Base-by-base conservation (phyloP, 2,329 filamentous ascomycete species). In the Diaporthe humulicola region DNA sequence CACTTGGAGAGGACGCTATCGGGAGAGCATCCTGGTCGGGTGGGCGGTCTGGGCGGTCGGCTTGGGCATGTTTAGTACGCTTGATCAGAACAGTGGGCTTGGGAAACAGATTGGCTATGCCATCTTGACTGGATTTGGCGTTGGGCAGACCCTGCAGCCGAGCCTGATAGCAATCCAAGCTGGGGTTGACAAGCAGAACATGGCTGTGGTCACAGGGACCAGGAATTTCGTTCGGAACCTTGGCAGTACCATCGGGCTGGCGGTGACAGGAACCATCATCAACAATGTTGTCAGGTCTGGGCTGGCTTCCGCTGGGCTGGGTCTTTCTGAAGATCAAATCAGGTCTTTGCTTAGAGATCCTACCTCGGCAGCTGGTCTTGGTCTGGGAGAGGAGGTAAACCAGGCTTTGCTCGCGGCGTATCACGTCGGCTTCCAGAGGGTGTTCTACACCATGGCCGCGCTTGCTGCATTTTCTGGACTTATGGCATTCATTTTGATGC, bases 101-200 rank as follows among this genome's bases (percentile, higher is more conserved):
- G 64, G 52, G 7, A 38, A 54, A 28, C 71, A 76, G 10, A 67
- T 77, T n/a, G 76, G 74, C 33, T 76, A 73, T 22, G 74, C 75
- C 36, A 50, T 74, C 8, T 66, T 77, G 14, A 74, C 61, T 36
- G 76, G 76, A 1, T 25, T 76, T 3, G 76, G 74, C 14, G 72
- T 70, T 0, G 76, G 76, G 0, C 70, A 76, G 33, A 77, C 76
- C 0, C 71, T 77, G 3, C 74, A 76, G 50, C 76, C 76, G 1
- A 75, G 76, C 48, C 40, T 77, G 30, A 70, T 77, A 22, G 76
- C 76, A 0, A 71, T 77, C 12, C 76, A 77, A 33, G 76, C 76
- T 3, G 61, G 71, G 22, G 50, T 75, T 40, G 60, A 38, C 50
- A n/a, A 70, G 45, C 28, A 58, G 42, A 57, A 78, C 66, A 73